Base-by-base conservation (phyloP, 495 filamentous ascomycete species). In the Aspergillus heteromorphus region DNA sequence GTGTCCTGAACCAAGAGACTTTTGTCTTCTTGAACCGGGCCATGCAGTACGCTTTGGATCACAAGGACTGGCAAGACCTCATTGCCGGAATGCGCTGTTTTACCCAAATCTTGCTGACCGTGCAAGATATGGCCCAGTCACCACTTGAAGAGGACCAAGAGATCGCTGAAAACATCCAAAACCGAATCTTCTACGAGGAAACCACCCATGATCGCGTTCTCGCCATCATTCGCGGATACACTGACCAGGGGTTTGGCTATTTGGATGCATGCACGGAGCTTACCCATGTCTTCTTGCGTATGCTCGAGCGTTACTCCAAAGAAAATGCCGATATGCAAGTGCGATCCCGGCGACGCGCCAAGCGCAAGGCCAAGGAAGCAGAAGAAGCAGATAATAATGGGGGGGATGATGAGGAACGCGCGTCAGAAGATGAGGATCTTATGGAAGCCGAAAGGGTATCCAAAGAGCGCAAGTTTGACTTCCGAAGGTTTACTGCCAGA, bases 171-270 rank as follows among this genome's bases (percentile, higher is more conserved):
- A 99, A 98, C 57, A 96, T 95, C 36, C 86, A 95, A 49, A 93
- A 87, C 61, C 88, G 95, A 25, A 89, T 99, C 1, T 99, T 99
- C 67, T 97, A 99, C 72, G 95, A 99, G 69, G 91, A 97, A 62
- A 85, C 87, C 0, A 97, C 91, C 0, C 88, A 97, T 62, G 92
- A 97, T 56, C 77, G 88, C 6, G 81, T 97, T 18, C 75, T 93
- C 20, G 78, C 83, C 40, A 88, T 96, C 29, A 74, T 89, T 0
- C 78, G 88, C 57, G 82, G 82, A 16, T 97, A 92, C 68, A 96
- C 92, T 58, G 88, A 92, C 49, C 95, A 97, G 71, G 89, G 90
- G 0, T 95, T 97, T 58, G 88, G 89, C 36, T 97, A 96, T 55
- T 77, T 99, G 7, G 89, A 99, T 71, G 86, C 92, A 17, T 87